phyloP scores from a whole-genome alignment of 768 basidiomycete genomes.

The Mycena vulgaris region DNA sequence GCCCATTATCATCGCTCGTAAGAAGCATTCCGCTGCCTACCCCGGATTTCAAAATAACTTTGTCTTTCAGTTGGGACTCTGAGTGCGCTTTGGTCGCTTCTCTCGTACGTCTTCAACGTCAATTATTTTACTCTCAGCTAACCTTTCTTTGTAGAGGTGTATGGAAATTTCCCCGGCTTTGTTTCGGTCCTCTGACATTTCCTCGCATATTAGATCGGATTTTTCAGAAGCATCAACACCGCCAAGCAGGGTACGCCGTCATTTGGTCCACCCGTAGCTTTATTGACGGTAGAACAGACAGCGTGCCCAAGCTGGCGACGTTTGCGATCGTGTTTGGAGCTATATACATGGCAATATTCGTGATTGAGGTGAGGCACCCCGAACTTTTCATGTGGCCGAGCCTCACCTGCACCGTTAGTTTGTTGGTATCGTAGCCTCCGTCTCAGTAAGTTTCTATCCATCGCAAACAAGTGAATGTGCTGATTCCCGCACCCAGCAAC shows the following conservation, averaged over 20 bases:
- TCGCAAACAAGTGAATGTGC: not conserved
- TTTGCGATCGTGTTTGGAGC: slow-evolving; percentile 74
- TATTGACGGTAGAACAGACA: slow-evolving; percentile 48
- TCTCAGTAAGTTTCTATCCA: slow-evolving; percentile 57
- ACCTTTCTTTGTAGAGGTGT: slow-evolving; percentile 48
- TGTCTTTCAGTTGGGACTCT: slow-evolving; percentile 56
- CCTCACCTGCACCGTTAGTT: slow-evolving; percentile 38
- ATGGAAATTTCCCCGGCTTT: slow-evolving; percentile 37
- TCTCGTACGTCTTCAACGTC: slow-evolving; percentile 65
- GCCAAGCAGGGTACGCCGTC: slow-evolving; percentile 64
- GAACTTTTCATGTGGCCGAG: not conserved
- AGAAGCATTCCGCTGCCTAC: slow-evolving; percentile 3
- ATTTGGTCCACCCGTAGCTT: not conserved
- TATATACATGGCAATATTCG: slow-evolving; percentile 65
- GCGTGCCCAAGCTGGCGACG: slow-evolving; percentile 61
- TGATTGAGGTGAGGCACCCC: slow-evolving; percentile 59
- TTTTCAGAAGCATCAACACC: slow-evolving; percentile 68
- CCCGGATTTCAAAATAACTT: slow-evolving; percentile 38
- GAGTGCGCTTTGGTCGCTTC: slow-evolving; percentile 71
- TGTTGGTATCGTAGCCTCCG: slow-evolving; percentile 69
- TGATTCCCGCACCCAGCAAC: slow-evolving; percentile 61
- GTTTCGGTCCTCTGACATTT: not conserved
- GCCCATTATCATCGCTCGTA: slow-evolving; percentile 69
- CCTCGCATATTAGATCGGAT: slow-evolving; percentile 63
- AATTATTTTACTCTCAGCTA: not conserved